Percentiles rank a stretch among this genome's conserved stretches.
phyloP scores from a whole-genome alignment of 202 grass and related monocot genomes.

The Eragrostis tef region DNA sequence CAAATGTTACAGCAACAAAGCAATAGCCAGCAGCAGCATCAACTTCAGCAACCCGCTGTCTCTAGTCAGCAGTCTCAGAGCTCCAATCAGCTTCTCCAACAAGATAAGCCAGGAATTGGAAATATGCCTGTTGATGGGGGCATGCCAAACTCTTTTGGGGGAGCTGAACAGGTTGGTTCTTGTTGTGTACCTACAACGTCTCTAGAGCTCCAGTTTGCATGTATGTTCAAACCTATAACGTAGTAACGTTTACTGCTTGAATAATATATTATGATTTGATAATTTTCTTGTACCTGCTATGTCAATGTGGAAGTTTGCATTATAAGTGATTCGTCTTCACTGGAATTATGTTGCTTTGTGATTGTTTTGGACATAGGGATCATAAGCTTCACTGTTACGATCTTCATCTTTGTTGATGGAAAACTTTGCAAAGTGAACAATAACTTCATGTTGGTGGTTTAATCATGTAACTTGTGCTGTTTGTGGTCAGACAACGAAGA shows the following conservation, averaged over 20 bases:
- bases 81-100: constrained; percentile 83
- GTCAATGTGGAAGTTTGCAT: constrained; percentile 4
- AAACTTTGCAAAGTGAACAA: constrained; percentile 17
- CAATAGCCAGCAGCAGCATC: constrained; percentile 60
- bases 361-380: too few species aligned
- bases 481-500: constrained; percentile 66
- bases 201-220: constrained; percentile 40
- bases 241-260: background rate
- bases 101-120: constrained; percentile 74
- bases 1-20: constrained; percentile 70
- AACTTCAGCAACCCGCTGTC: constrained; percentile 81
- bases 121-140: constrained; percentile 80
- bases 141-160: constrained; percentile 72
- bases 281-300: constrained; percentile 14
- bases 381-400: background rate
- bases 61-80: constrained; percentile 96
- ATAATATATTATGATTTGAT: constrained; percentile 8
- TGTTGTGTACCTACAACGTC: background rate
- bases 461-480: constrained; percentile 24
- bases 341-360: constrained; percentile 16
- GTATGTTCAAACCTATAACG: background rate
- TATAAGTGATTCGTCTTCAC: background rate
- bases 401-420: constrained; percentile 32
- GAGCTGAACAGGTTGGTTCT: constrained; percentile 75
- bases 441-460: constrained; percentile 32